A percentile compares a stretch with the other conserved stretches of the same genome.
These are phyloP conservation scores for Pichia phayaonensis DNA, from an alignment of 805 yeast species.

Conservation along the genomic window DNA sequence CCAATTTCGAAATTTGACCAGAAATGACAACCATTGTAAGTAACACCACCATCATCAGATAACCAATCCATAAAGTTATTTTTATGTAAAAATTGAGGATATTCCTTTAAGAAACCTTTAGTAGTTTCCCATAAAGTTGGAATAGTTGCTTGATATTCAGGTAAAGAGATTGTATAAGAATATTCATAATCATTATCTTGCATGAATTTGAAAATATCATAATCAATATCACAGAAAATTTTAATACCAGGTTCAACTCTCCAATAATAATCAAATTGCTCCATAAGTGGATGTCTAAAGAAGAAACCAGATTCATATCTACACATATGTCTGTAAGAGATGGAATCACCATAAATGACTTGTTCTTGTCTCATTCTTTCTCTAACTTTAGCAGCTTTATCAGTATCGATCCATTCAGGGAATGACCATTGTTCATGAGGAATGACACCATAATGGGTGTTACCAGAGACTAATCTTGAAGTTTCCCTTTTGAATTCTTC, in stretches of 20 bases:
- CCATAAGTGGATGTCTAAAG: conserved; percentile 66
- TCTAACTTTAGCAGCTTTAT: conserved; percentile 52
- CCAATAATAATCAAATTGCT: conserved; percentile 87
- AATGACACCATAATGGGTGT: conserved; percentile 66
- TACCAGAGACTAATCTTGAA: conserved; percentile 64
- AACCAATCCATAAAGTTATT: conserved; percentile 64
- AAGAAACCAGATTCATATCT: conserved; percentile 87
- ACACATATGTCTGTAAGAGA: conserved; percentile 84
- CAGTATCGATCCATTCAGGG: conserved; percentile 76
- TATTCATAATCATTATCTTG: conserved; percentile 65
- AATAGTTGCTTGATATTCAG: conserved; percentile 67
- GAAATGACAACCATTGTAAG: conserved; percentile 79
- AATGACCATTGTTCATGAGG: conserved; percentile 84
- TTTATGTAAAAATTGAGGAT: conserved; percentile 53
- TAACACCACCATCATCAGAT: conserved; percentile 58
- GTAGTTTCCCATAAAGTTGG: conserved; percentile 73
- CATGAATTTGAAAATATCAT: conserved; percentile 79
- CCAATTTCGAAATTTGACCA: conserved; percentile 91
- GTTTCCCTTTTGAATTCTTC: conserved; percentile 74
- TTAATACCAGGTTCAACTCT: conserved; percentile 85
- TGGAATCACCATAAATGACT: conserved; percentile 59
- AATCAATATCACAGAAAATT: conserved; percentile 75
- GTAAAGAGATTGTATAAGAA: conserved; percentile 71
- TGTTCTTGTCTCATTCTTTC: conserved; percentile 41
- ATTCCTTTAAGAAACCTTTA: conserved; percentile 45